These are phyloP conservation scores for Chalciporus chontae DNA, from an alignment of 768 basidiomycete species.

Conservation along the genomic window DNA sequence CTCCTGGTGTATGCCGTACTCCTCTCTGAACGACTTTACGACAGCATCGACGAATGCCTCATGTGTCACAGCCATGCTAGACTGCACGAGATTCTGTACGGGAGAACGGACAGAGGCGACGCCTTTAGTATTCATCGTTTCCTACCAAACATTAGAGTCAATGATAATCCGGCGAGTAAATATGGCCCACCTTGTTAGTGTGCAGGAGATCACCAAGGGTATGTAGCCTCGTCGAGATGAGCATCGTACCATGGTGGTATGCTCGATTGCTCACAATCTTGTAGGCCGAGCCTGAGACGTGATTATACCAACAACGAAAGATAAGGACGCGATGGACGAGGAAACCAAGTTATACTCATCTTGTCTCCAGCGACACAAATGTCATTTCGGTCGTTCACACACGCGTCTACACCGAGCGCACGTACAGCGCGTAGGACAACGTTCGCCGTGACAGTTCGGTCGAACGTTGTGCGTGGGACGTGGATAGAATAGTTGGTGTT, in stretches of 20 bases:
- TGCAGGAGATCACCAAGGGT: slow-evolving; percentile 71
- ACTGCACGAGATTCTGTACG: slow-evolving; percentile 76
- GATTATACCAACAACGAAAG: slow-evolving; percentile 12
- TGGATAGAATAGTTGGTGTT: slow-evolving; percentile 98
- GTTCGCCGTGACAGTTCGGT: slow-evolving; percentile 72
- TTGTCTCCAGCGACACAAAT: slow-evolving; percentile 81
- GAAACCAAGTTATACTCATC: slow-evolving; percentile 56
- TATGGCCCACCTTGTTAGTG: slow-evolving; percentile 52
- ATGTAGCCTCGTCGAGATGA: slow-evolving; percentile 76
- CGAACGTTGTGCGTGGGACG: slow-evolving; percentile 75
- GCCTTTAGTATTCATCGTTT: slow-evolving; percentile 77
- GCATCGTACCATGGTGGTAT: slow-evolving; percentile 99
- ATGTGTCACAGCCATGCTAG: slow-evolving; percentile 53
- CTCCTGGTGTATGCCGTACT: slow-evolving; percentile 44
- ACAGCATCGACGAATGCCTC: slow-evolving; percentile 69
- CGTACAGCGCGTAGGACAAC: slow-evolving; percentile 76
- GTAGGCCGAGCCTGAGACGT: slow-evolving; percentile 98
- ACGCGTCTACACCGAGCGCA: slow-evolving; percentile 70
- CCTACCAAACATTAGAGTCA: slow-evolving; percentile 39
- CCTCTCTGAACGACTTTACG: slow-evolving; percentile 58
- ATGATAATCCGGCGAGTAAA: background rate
- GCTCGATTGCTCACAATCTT: slow-evolving; percentile 88
- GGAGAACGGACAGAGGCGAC: slow-evolving; percentile 91
- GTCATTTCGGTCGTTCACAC: slow-evolving; percentile 88
- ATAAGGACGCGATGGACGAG: background rate